Conservation (phyloP, 1,284 basidiomycete genomes). For the Naganishia sp. region DNA sequence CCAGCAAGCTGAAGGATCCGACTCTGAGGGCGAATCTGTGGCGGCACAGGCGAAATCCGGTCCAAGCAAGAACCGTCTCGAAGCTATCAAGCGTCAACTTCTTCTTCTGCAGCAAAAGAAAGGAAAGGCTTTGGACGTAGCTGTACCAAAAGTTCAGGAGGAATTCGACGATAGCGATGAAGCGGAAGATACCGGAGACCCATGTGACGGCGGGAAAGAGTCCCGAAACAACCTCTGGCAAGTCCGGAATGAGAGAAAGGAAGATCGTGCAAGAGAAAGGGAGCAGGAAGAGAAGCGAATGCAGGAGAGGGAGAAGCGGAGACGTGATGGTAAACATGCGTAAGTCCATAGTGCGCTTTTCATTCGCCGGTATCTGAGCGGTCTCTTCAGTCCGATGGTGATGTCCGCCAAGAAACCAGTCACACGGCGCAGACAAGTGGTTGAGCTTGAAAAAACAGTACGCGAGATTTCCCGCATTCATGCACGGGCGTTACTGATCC, state of each 20-base stretch:
- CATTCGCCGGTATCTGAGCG: constrained; percentile 12
- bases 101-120: constrained; percentile 47
- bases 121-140: constrained; percentile 42
- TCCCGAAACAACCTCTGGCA: constrained; percentile 33
- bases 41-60: constrained; percentile 35
- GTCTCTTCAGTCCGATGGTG: constrained; percentile 67
- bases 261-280: constrained; percentile 35
- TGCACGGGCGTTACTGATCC: not conserved
- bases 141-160: constrained; percentile 13
- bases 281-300: constrained; percentile 42
- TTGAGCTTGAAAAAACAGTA: constrained; percentile 70
- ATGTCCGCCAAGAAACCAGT: constrained; percentile 85
- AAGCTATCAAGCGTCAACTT: constrained; percentile 44
- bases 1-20: constrained; percentile 30
- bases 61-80: constrained; percentile 34
- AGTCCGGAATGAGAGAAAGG: constrained; percentile 36
- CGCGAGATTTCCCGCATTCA: constrained; percentile 40
- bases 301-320: constrained; percentile 58
- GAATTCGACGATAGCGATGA: constrained; percentile 33
- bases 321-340: constrained; percentile 84
- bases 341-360: constrained; percentile 56
- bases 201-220: constrained; percentile 20
- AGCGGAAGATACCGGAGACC: constrained; percentile 32
- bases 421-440: constrained; percentile 70
- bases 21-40: constrained; percentile 28